These are phyloP conservation scores for Phaeophleospora eucalypticola DNA, from an alignment of 2,329 filamentous ascomycete species.

Conservation along the genomic window DNA sequence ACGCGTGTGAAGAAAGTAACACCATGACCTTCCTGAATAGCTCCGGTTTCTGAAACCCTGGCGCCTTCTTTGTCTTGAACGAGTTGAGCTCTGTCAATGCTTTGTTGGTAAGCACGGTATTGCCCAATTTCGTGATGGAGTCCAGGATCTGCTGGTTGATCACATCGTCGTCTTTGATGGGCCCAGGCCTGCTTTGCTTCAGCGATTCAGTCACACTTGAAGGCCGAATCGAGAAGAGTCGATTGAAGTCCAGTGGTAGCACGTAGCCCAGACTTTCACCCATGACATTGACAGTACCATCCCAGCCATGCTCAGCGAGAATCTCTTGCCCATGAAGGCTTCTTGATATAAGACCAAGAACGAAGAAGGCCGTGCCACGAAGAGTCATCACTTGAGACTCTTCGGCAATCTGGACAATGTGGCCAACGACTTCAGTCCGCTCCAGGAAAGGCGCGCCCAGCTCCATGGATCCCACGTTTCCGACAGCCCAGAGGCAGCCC, in stretches of 20 bases:
- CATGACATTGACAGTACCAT: conserved; percentile 77
- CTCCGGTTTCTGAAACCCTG: conserved; percentile 68
- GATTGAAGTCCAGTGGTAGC: conserved; percentile 72
- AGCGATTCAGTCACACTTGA: conserved; percentile 9
- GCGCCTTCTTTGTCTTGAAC: conserved; percentile 57
- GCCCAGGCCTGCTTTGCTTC: conserved; percentile 12
- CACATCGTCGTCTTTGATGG: conserved; percentile 46
- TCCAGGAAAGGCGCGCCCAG: conserved; percentile 92
- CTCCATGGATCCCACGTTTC: conserved; percentile 98
- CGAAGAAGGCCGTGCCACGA: conserved; percentile 93
- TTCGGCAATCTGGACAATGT: conserved; percentile 85
- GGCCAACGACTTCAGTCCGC: conserved; percentile 78
- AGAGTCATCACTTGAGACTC: conserved; percentile 85
- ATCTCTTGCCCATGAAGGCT: conserved; percentile 92
- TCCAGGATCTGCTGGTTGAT: conserved; percentile 73
- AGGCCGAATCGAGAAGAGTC: conserved; percentile 64
- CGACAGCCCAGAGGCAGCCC: conserved; percentile 94
- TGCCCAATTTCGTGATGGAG: conserved; percentile 81
- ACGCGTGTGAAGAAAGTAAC: conserved; percentile 84
- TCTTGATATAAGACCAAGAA: conserved; percentile 84
- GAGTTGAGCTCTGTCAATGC: conserved; percentile 72
- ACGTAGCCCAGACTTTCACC: conserved; percentile 84
- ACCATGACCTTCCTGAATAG: conserved; percentile 84
- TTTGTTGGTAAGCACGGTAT: conserved; percentile 87
- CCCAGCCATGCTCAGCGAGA: conserved; percentile 84